Percentiles rank a stretch among this genome's conserved stretches.
These are phyloP conservation scores for Suhomyces canberraensis DNA, from an alignment of 805 yeast genomes.

Conservation along the genomic window DNA sequence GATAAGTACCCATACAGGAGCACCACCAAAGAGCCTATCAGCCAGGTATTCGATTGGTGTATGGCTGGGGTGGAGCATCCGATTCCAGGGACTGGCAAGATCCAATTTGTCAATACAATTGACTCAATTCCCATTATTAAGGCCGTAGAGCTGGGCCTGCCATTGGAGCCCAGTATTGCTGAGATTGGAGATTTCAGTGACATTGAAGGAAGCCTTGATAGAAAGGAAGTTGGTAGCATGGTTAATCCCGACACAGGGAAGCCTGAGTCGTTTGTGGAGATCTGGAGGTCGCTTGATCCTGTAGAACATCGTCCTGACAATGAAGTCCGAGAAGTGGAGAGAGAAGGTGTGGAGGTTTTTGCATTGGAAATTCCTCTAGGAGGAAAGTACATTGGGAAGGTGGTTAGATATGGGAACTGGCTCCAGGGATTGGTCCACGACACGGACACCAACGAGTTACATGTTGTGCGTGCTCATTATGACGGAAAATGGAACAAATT, in stretches of 20 bases:
- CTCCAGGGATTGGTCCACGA: slow-evolving; percentile 45
- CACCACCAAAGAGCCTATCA: slow-evolving; percentile 10
- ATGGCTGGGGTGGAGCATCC: slow-evolving; percentile 49
- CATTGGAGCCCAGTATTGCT: slow-evolving; percentile 27
- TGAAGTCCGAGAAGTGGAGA: slow-evolving; percentile 22
- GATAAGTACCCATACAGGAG: slow-evolving; percentile 6
- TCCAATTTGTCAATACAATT: slow-evolving; percentile 41
- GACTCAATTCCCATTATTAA: slow-evolving; percentile 38
- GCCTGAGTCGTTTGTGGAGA: slow-evolving; percentile 47
- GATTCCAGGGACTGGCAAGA: slow-evolving; percentile 30
- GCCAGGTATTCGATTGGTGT: slow-evolving; percentile 51
- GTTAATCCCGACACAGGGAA: slow-evolving; percentile 40
- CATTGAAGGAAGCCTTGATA: slow-evolving; percentile 33
- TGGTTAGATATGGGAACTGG: slow-evolving; percentile 51
- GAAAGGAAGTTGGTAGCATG: slow-evolving; percentile 53
- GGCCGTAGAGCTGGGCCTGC: slow-evolving; percentile 27
- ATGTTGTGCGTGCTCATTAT: slow-evolving; percentile 23
- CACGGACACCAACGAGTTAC: slow-evolving; percentile 11
- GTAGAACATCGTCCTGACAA: slow-evolving; percentile 22
- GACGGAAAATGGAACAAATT: slow-evolving; percentile 22
- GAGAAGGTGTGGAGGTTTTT: slow-evolving; percentile 5
- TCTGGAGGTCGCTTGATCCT: slow-evolving; percentile 52
- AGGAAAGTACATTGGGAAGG: slow-evolving; percentile 37
- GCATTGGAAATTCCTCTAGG: slow-evolving; percentile 22
- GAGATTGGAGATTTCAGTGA: slow-evolving; percentile 48